phyloP scores from a whole-genome alignment of 345 rosid species.

The Citrus hindsii region DNA sequence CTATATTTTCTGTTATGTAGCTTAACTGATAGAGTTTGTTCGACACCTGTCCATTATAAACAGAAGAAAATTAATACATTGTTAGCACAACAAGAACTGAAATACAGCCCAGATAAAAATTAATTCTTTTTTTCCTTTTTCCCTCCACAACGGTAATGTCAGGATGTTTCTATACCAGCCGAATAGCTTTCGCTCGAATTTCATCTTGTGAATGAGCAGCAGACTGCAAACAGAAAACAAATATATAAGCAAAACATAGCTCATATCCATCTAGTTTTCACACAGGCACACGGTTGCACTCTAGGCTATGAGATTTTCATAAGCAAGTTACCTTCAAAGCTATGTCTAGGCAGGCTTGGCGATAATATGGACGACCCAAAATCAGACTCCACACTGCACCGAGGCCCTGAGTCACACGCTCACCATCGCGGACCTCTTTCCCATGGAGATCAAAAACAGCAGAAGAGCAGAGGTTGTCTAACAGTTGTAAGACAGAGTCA shows the following conservation, averaged over 20 bases:
- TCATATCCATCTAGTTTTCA: neutral
- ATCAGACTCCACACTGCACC: conserved; percentile 97
- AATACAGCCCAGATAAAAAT: neutral
- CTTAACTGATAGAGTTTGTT: conserved; percentile 88
- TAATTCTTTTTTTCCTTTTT: neutral
- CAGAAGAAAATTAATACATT: neutral
- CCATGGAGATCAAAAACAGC: conserved; percentile 57
- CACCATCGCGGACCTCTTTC: conserved; percentile 63
- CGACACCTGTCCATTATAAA: conserved; percentile 64
- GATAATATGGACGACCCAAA: conserved; percentile 80
- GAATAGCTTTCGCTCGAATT: conserved; percentile 85
- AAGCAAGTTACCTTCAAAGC: conserved; percentile 66
- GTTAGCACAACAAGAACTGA: conserved; percentile 8
- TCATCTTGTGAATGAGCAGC: conserved; percentile 92
- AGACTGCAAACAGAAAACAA: conserved; percentile 57
- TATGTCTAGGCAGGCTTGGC: conserved; percentile 78
- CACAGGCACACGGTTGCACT: neutral
- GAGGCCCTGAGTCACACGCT: conserved; percentile 95
- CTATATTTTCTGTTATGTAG: conserved; percentile 67
- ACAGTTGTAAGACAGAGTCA: conserved; percentile 62
- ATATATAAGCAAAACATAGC: conserved; percentile 23
- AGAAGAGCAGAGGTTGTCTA: conserved; percentile 74
- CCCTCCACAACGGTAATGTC: neutral
- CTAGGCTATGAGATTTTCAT: neutral
- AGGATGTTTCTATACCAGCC: conserved; percentile 58